Conservation (phyloP, 2,329 filamentous ascomycete genomes). For the Fusarium torreyae region DNA sequence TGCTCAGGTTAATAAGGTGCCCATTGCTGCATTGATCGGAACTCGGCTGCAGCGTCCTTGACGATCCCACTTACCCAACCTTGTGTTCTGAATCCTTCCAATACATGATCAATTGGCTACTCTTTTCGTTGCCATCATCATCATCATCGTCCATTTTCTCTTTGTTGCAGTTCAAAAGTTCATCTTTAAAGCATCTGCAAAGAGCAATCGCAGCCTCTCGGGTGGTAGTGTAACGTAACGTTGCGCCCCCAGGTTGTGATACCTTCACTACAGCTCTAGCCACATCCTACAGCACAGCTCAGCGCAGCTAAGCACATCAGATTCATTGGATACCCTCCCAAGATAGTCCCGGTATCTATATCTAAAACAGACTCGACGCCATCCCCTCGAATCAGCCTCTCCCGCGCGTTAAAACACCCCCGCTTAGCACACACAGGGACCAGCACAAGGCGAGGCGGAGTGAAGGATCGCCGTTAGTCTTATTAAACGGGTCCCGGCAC, state of each 20-base stretch:
- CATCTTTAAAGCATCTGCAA: conserved; percentile 14
- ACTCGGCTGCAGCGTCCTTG: conserved; percentile 25
- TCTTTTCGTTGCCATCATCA: not conserved
- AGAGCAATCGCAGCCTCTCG: conserved; percentile 15
- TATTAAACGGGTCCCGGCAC: conserved; percentile 43
- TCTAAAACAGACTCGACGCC: conserved; percentile 25
- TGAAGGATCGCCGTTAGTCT: conserved; percentile 38
- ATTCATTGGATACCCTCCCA: conserved; percentile 17
- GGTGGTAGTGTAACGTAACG: conserved; percentile 50
- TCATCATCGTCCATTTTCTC: conserved; percentile 3
- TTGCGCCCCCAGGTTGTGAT: conserved; percentile 41
- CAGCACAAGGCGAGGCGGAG: conserved; percentile 30
- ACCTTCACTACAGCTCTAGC: conserved; percentile 7
- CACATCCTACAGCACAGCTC: conserved; percentile 1
- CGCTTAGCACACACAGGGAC: conserved; percentile 16
- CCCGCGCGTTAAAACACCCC: not conserved
- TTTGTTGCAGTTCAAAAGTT: conserved; percentile 19
- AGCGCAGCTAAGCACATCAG: conserved; percentile 11
- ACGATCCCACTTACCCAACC: conserved; percentile 33
- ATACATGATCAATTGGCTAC: not conserved
- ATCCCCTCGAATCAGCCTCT: conserved; percentile 23
- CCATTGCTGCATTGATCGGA: conserved; percentile 8
- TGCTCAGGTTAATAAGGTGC: too few species aligned
- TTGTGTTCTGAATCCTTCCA: conserved; percentile 19
- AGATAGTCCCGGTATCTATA: conserved; percentile 3